A percentile compares a stretch with the other conserved stretches of the same genome.
Conservation (phyloP, 2,329 filamentous ascomycete genomes). For the Dactylellina leptospora region DNA sequence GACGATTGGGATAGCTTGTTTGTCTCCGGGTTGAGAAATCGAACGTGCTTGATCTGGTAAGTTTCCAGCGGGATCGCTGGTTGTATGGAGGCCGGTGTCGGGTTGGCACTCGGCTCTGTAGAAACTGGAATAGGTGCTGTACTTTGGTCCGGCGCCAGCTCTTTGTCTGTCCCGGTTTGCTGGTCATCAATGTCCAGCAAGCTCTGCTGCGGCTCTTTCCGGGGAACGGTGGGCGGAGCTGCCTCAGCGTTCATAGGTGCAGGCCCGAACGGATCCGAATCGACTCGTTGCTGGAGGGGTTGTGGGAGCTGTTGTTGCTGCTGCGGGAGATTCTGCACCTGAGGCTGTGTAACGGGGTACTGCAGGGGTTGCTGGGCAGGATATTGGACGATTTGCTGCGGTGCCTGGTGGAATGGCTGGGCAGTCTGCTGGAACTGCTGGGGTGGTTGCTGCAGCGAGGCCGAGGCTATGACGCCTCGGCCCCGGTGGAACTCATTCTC, state of each 20-base stretch:
- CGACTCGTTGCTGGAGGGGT: not conserved
- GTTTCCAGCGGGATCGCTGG: constrained; percentile 68
- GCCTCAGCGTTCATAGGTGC: constrained; percentile 1
- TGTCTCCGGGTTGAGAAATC: constrained; percentile 75
- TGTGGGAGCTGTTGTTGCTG: constrained; percentile 9
- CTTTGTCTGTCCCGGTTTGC: constrained; percentile 36
- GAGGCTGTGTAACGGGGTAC: not conserved
- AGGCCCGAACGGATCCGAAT: constrained; percentile 27
- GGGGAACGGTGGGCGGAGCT: constrained; percentile 23
- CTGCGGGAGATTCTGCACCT: constrained; percentile 3
- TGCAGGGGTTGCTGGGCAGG: constrained; percentile 9
- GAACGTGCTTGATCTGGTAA: constrained; percentile 91
- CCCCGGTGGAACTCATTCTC: constrained; percentile 48
- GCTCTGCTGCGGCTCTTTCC: constrained; percentile 20
- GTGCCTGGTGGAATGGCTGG: constrained; percentile 4
- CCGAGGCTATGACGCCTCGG: constrained; percentile 25
- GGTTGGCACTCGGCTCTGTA: constrained; percentile 12
- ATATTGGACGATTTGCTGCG: constrained; percentile 8
- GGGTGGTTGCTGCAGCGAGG: not conserved
- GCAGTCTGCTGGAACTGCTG: constrained; percentile 7
- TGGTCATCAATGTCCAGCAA: constrained; percentile 27
- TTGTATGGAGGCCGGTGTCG: constrained; percentile 4
- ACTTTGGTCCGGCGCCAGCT: constrained; percentile 21
- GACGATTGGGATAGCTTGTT: constrained; percentile 79
- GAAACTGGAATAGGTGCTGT: constrained; percentile 32